Conservation (phyloP, 2,329 filamentous ascomycete species). For the Monilinia fructicola region DNA sequence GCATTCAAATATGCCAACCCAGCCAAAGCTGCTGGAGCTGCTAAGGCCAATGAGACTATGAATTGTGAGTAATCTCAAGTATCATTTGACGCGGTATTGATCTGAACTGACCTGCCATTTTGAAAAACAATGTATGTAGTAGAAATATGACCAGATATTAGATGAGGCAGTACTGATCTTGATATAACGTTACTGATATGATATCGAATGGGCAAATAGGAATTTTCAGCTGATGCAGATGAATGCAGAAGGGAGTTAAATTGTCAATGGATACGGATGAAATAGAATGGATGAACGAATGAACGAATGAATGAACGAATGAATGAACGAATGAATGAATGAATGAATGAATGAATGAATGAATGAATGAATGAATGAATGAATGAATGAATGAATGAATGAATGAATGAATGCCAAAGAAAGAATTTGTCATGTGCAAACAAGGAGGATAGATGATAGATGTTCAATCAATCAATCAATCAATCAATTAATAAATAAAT, state of each 20-base stretch:
- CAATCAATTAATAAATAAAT: no score
- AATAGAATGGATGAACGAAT: neutral
- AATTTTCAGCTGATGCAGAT: neutral
- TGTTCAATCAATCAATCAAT: no score
- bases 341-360: neutral
- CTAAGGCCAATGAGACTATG: constrained; percentile 53
- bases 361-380: neutral
- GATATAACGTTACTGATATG: neutral
- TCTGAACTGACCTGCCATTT: constrained; percentile 34
- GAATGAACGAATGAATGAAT: neutral
- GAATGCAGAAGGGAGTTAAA: neutral
- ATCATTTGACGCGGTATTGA: neutral
- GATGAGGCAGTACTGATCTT: neutral
- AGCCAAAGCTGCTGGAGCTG: constrained; percentile 62
- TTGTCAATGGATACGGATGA: no score
- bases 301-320: no score
- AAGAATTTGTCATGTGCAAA: neutral
- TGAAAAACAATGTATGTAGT: neutral
- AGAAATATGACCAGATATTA: neutral
- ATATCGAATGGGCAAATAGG: neutral
- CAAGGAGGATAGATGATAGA: neutral
- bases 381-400: neutral
- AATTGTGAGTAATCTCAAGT: neutral
- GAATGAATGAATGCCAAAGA: no score
- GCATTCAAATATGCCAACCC: constrained; percentile 78